phyloP scores from a whole-genome alignment of 148 eudicot species.

The Vaccinium darrowii region DNA sequence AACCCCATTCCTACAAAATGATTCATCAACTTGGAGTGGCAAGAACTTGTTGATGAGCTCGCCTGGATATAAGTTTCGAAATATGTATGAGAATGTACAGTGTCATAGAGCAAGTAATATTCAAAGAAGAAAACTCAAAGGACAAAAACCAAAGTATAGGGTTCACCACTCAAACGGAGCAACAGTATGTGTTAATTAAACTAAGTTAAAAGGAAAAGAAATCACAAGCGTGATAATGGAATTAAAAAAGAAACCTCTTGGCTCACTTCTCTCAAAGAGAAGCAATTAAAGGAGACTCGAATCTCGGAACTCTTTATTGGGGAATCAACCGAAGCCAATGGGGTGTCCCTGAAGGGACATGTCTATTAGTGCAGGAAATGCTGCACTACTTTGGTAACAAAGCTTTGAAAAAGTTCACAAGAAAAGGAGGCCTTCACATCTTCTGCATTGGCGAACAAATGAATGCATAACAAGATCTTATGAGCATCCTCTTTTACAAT shows the following conservation, averaged over 20 bases:
- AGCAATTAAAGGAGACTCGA: neutral
- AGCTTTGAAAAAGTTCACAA: neutral
- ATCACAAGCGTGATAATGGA: neutral
- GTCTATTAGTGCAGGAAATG: neutral
- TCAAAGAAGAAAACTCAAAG: neutral
- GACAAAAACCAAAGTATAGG: neutral
- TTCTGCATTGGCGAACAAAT: neutral
- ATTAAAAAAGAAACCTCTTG: neutral
- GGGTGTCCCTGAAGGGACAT: neutral
- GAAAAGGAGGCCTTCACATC: neutral
- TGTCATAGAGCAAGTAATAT: neutral
- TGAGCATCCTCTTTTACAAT: neutral
- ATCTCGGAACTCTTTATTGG: neutral
- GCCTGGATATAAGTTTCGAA: constrained; percentile 28
- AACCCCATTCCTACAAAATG: constrained; percentile 62
- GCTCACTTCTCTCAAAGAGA: neutral
- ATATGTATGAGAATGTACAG: neutral
- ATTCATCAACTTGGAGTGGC: constrained; percentile 40
- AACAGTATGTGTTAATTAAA: neutral
- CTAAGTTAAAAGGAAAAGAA: neutral
- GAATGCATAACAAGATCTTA: neutral
- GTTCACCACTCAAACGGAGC: neutral
- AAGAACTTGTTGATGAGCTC: constrained; percentile 57
- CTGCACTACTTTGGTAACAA: neutral
- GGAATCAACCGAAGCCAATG: neutral